Conservation (phyloP, 306 rosid genomes). For the Ochetophila trinervis region DNA sequence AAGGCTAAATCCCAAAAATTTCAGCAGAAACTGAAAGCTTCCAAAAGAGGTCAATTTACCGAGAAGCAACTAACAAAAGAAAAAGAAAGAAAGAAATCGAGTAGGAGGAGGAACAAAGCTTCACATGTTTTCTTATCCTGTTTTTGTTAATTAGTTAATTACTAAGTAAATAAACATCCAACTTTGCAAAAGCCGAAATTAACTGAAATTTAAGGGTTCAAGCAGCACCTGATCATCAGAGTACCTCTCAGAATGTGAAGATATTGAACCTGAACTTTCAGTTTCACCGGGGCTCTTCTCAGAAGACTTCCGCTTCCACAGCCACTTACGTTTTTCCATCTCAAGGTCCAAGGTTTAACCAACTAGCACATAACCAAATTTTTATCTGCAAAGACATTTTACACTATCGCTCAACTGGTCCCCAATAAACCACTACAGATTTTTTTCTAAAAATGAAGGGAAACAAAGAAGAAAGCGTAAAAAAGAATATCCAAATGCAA, state of each 20-base stretch:
- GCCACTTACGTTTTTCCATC: conserved; percentile 83
- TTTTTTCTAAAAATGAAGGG: neutral
- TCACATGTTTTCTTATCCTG: neutral
- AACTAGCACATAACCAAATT: conserved; percentile 28
- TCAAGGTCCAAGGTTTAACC: conserved; percentile 28
- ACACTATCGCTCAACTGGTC: conserved; percentile 21
- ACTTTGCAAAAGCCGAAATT: conserved; percentile 6
- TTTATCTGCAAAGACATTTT: conserved; percentile 33
- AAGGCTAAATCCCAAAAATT: conserved; percentile 9
- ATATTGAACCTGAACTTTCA: conserved; percentile 78
- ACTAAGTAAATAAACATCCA: neutral
- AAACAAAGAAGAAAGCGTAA: conserved; percentile 14
- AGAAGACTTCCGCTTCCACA: conserved; percentile 77
- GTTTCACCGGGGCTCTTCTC: conserved; percentile 74
- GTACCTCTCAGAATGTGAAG: conserved; percentile 72
- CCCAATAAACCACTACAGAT: conserved; percentile 20
- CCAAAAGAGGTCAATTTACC: neutral
- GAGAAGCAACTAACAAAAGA: neutral
- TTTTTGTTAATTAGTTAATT: neutral
- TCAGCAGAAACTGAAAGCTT: neutral
- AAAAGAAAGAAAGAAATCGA: neutral
- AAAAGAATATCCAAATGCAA: conserved; percentile 12
- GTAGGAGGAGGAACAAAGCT: conserved; percentile 1
- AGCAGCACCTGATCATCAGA: conserved; percentile 74
- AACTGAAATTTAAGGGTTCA: conserved; percentile 6